These are phyloP conservation scores for Epichloe coenophiala DNA, from an alignment of 2,329 filamentous ascomycete genomes.

Conservation along the genomic window DNA sequence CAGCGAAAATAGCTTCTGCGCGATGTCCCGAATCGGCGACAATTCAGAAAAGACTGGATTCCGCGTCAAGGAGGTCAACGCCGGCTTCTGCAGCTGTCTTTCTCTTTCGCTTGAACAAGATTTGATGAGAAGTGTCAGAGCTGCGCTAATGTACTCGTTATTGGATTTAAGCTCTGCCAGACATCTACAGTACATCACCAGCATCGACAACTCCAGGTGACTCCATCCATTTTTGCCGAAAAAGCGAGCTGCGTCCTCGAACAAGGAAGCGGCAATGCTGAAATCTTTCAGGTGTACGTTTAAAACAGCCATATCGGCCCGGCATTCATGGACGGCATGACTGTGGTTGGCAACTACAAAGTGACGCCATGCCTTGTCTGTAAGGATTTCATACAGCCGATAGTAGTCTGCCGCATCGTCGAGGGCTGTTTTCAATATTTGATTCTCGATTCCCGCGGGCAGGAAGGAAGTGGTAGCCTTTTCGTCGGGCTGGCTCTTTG, in stretches of 20 bases:
- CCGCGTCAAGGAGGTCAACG: slow-evolving; percentile 7
- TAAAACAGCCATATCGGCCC: slow-evolving; percentile 75
- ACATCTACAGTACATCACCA: slow-evolving; percentile 75
- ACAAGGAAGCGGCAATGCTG: slow-evolving; percentile 58
- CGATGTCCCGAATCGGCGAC: slow-evolving; percentile 31
- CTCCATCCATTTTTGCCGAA: slow-evolving; percentile 72
- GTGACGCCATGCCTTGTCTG: slow-evolving; percentile 70
- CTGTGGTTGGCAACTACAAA: slow-evolving; percentile 66
- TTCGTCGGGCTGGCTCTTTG: slow-evolving; percentile 2
- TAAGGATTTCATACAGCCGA: slow-evolving; percentile 60
- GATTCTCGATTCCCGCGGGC: slow-evolving; percentile 25
- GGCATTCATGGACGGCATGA: slow-evolving; percentile 62
- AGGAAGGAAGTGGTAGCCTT: slow-evolving; percentile 9
- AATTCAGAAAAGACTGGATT: slow-evolving; percentile 13
- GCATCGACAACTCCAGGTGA: slow-evolving; percentile 65
- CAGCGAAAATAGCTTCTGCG: slow-evolving; percentile 33
- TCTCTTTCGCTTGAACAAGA: slow-evolving; percentile 42
- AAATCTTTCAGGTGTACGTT: slow-evolving; percentile 69
- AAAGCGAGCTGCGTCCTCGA: slow-evolving; percentile 63
- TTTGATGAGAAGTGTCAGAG: slow-evolving; percentile 62
- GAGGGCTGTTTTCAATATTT: slow-evolving; percentile 46
- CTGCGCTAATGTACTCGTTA: slow-evolving; percentile 66
- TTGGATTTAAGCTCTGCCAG: slow-evolving; percentile 61
- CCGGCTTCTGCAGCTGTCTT: slow-evolving; percentile 25
- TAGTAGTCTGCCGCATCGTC: slow-evolving; percentile 52